A percentile compares a stretch with the other conserved stretches of the same genome.
These are phyloP conservation scores for Fraxinus excelsior DNA, from an alignment of 257 asterid species.

Conservation along the genomic window DNA sequence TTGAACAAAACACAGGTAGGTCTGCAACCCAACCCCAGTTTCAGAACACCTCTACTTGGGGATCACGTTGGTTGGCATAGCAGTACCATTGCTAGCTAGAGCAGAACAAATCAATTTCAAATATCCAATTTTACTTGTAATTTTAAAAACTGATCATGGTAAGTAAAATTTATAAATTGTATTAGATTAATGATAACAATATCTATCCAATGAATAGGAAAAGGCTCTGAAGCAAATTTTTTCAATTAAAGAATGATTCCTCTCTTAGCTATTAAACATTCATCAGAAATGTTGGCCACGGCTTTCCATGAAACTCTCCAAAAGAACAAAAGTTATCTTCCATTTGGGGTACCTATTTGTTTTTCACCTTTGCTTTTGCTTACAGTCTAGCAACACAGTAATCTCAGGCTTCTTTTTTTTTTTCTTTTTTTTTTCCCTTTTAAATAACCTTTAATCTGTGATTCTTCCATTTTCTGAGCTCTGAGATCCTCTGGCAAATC, in stretches of 20 bases:
- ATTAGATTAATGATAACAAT: neutral
- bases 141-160: neutral
- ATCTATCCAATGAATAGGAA: neutral
- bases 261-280: slow-evolving; percentile 7
- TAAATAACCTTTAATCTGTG: neutral
- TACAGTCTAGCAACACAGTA: neutral
- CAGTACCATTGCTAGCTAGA: neutral
- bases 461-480: neutral
- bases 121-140: neutral
- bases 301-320: neutral
- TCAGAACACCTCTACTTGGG: neutral
- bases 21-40: neutral
- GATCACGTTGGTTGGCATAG: neutral
- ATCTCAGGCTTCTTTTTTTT: neutral
- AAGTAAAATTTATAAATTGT: neutral
- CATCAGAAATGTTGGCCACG: neutral
- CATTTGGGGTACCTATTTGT: neutral
- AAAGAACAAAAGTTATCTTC: slow-evolving; percentile 1
- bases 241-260: neutral
- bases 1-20: neutral
- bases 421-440: too few relatives aligned
- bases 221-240: neutral
- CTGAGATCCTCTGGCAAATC: neutral
- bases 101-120: neutral
- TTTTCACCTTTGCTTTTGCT: neutral